These are phyloP conservation scores for Fonsecaea pedrosoi DNA, from an alignment of 2,329 filamentous ascomycete genomes.

Conservation along the genomic window DNA sequence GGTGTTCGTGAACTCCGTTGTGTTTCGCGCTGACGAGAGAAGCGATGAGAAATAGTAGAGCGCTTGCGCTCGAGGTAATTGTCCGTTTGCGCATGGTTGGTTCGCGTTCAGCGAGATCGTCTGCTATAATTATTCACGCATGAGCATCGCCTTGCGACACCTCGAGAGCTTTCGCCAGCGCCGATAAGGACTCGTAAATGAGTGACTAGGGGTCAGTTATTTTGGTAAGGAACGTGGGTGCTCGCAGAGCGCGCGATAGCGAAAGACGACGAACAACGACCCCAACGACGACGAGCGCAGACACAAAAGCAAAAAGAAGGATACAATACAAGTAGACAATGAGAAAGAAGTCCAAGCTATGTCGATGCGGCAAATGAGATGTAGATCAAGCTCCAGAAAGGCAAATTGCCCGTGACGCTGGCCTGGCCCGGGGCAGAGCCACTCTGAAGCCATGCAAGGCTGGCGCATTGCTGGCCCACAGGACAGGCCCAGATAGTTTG, in stretches of 20 bases:
- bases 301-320: slow-evolving; percentile 9
- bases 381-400: slow-evolving; percentile 26
- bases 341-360: slow-evolving; percentile 9
- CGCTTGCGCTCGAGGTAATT: slow-evolving; percentile 44
- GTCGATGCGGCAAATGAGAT: slow-evolving; percentile 26
- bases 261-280: slow-evolving; percentile 33
- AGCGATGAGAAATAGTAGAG: slow-evolving; percentile 48
- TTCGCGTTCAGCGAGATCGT: slow-evolving; percentile 16
- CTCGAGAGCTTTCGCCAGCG: not conserved
- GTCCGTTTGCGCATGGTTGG: slow-evolving; percentile 39
- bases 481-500: not conserved
- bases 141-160: slow-evolving; percentile 30
- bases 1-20: slow-evolving; percentile 39
- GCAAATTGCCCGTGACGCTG: slow-evolving; percentile 35
- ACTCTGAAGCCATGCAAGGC: slow-evolving; percentile 37
- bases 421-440: slow-evolving; percentile 12
- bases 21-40: slow-evolving; percentile 42
- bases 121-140: slow-evolving; percentile 20
- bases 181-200: slow-evolving; percentile 31
- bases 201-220: slow-evolving; percentile 37
- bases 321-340: slow-evolving; percentile 12
- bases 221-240: slow-evolving; percentile 39
- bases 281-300: slow-evolving; percentile 29
- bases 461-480: slow-evolving; percentile 30
- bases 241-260: slow-evolving; percentile 35